A percentile compares a stretch with the other conserved stretches of the same genome.
phyloP scores from a whole-genome alignment of 345 rosid species.

The Populus ilicifolia region DNA sequence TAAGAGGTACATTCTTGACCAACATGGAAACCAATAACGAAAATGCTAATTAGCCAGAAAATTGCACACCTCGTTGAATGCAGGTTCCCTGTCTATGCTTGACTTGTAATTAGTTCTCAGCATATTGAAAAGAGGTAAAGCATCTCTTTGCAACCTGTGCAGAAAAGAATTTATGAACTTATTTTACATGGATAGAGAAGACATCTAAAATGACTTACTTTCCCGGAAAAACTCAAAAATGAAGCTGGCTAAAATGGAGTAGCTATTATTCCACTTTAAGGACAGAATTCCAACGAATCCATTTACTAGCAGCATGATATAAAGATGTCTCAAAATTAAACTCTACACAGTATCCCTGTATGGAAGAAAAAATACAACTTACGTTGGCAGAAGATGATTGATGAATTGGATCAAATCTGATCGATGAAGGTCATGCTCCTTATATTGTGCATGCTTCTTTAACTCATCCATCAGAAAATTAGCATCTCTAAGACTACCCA shows the following conservation, averaged over 20 bases:
- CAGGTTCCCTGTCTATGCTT: slow-evolving; percentile 76
- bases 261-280: background rate
- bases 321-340: background rate
- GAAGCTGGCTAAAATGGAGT: background rate
- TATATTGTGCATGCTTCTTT: slow-evolving; percentile 57
- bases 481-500: slow-evolving; percentile 87
- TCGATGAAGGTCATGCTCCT: slow-evolving; percentile 47
- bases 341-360: background rate
- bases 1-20: background rate
- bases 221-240: background rate
- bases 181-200: background rate
- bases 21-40: background rate
- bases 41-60: background rate
- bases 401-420: slow-evolving; percentile 66
- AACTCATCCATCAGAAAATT: slow-evolving; percentile 69
- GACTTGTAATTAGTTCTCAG: slow-evolving; percentile 66
- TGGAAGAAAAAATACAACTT: slow-evolving; percentile 18
- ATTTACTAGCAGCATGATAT: background rate
- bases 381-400: slow-evolving; percentile 68
- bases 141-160: slow-evolving; percentile 84
- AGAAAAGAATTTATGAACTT: background rate
- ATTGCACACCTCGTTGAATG: slow-evolving; percentile 63
- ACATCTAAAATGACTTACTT: background rate
- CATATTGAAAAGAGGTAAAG: slow-evolving; percentile 90
- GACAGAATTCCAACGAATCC: background rate